These are phyloP conservation scores for Theileria sp. DNA, from an alignment of 169 alveolate species.

Conservation along the genomic window DNA sequence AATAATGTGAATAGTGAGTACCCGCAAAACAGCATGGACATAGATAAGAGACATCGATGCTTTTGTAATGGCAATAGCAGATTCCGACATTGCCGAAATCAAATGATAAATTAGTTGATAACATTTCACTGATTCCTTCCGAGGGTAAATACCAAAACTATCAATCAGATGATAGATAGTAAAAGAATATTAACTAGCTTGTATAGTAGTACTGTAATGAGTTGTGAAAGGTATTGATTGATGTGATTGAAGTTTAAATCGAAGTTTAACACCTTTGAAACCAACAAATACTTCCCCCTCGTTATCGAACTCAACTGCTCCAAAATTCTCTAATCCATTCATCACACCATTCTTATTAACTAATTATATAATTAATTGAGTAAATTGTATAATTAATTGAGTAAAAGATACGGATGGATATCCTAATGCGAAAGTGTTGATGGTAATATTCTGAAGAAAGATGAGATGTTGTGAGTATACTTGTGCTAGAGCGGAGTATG, in stretches of 20 bases:
- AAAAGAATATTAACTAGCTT: background rate
- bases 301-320: constrained; percentile 65
- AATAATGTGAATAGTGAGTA: constrained; percentile 2
- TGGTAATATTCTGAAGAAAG: constrained; percentile 35
- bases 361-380: background rate
- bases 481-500: constrained; percentile 55
- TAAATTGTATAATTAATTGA: background rate
- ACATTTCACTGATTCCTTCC: constrained; percentile 65
- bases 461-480: constrained; percentile 14
- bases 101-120: constrained; percentile 76
- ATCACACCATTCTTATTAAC: no score
- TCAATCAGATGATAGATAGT: no score
- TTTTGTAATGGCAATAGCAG: constrained; percentile 82
- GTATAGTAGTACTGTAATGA: constrained; percentile 17
- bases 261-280: constrained; percentile 36
- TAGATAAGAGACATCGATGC: constrained; percentile 79
- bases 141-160: constrained; percentile 82
- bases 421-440: constrained; percentile 57
- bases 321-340: constrained; percentile 43
- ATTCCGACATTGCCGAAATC: constrained; percentile 80
- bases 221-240: constrained; percentile 47
- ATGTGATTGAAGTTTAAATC: constrained; percentile 22
- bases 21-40: constrained; percentile 85
- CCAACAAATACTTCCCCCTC: constrained; percentile 50
- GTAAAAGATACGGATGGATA: constrained; percentile 36